Percentiles rank a stretch among this genome's conserved stretches.
phyloP scores from a whole-genome alignment of 1,284 basidiomycete species.

The Microbotryum scabiosae region DNA sequence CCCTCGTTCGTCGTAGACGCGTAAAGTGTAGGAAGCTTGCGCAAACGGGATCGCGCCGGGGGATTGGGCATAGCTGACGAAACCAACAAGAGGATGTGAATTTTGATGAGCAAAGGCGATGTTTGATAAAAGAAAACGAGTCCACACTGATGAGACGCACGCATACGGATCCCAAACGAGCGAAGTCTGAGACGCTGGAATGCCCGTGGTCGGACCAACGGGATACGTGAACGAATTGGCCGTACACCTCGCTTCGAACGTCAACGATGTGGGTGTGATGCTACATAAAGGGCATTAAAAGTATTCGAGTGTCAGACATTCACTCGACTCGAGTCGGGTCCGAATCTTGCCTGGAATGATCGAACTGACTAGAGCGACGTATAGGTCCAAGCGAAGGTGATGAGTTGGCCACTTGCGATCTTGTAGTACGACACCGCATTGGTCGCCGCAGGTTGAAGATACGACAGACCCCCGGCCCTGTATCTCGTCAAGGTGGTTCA shows the following conservation, averaged over 20 bases:
- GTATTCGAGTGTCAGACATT: slow-evolving; percentile 20
- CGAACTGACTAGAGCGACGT: slow-evolving; percentile 50
- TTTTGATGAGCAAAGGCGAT: too few species aligned
- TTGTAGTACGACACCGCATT: slow-evolving; percentile 74
- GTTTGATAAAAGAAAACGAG: too few species aligned
- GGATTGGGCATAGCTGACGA: slow-evolving; percentile 52
- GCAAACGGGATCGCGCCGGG: slow-evolving; percentile 60
- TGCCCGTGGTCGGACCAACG: slow-evolving; percentile 66
- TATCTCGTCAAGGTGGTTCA: not conserved
- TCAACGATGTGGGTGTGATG: slow-evolving; percentile 60
- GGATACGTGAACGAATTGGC: slow-evolving; percentile 76
- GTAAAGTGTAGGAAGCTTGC: slow-evolving; percentile 63
- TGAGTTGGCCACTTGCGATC: slow-evolving; percentile 56
- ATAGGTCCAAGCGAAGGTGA: slow-evolving; percentile 91
- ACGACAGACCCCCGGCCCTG: slow-evolving; percentile 55
- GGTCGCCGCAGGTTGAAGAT: slow-evolving; percentile 69
- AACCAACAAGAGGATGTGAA: too few species aligned
- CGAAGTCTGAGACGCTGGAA: slow-evolving; percentile 57
- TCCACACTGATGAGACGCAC: slow-evolving; percentile 12
- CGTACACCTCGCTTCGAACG: slow-evolving; percentile 68
- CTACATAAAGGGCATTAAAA: slow-evolving; percentile 1
- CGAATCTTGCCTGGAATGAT: not conserved
- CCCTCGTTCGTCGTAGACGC: slow-evolving; percentile 71
- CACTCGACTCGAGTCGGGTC: not conserved
- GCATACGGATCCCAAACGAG: slow-evolving; percentile 74